These are phyloP conservation scores for Brassica cretica DNA, from an alignment of 345 rosid genomes.

Conservation along the genomic window DNA sequence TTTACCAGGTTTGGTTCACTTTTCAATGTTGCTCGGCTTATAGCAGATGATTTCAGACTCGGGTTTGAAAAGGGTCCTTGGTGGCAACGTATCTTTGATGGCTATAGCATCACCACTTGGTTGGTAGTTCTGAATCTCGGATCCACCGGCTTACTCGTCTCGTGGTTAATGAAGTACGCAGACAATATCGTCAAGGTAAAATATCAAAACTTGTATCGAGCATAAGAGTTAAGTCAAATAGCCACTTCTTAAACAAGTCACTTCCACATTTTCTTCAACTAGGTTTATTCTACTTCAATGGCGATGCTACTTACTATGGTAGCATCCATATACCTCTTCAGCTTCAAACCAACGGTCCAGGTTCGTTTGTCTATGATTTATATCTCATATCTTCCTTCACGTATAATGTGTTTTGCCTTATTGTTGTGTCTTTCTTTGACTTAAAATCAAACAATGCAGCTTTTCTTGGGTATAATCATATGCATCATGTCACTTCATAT, in stretches of 20 bases:
- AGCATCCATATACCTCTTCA: conserved; percentile 68
- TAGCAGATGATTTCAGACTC: conserved; percentile 82
- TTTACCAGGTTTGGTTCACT: conserved; percentile 71
- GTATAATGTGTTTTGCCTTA: conserved; percentile 4
- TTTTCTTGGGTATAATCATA: conserved; percentile 84
- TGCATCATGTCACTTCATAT: conserved; percentile 97
- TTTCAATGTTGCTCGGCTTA: conserved; percentile 79
- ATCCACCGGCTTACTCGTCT: conserved; percentile 80
- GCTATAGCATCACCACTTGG: conserved; percentile 79
- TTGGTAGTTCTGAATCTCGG: conserved; percentile 82
- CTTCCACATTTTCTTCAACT: conserved; percentile 27
- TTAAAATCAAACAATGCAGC: conserved; percentile 50
- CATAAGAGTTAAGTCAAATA: background rate
- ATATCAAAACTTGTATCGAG: conserved; percentile 21
- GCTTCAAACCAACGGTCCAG: conserved; percentile 75
- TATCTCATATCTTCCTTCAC: conserved; percentile 7
- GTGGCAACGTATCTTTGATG: conserved; percentile 88
- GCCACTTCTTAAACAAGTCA: background rate
- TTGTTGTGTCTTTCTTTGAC: background rate
- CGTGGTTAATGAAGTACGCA: conserved; percentile 89
- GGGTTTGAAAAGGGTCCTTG: conserved; percentile 89
- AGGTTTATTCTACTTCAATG: conserved; percentile 91
- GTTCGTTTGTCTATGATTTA: conserved; percentile 33
- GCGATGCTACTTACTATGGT: conserved; percentile 86
- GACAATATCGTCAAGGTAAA: conserved; percentile 93